A percentile compares a stretch with the other conserved stretches of the same genome.
Evolutionary conservation across 129 eudicot species (phyloP).

Genomic region (Lactuca sativa): DNA sequence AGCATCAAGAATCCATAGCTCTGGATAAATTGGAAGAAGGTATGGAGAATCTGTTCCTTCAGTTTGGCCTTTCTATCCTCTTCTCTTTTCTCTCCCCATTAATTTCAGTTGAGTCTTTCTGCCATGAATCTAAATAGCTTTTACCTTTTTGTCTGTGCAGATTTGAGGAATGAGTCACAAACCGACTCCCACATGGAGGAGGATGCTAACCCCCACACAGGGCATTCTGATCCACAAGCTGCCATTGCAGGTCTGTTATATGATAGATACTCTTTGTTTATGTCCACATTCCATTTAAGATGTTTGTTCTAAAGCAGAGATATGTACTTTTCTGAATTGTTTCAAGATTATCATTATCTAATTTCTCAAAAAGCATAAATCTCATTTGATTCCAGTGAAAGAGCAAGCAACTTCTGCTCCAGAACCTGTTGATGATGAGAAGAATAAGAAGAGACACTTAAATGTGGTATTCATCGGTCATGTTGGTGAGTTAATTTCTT

Average conservation of each 20-base stretch:
- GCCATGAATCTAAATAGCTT: neutral
- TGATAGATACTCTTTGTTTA: slow-evolving; percentile 3
- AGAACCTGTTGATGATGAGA: slow-evolving; percentile 42
- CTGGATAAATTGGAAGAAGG: slow-evolving; percentile 48
- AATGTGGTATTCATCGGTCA: slow-evolving; percentile 90
- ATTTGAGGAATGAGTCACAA: slow-evolving; percentile 34
- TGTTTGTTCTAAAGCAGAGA: neutral
- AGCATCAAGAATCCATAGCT: slow-evolving; percentile 41
- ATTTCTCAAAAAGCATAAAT: neutral
- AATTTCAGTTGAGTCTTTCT: neutral
- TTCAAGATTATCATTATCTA: neutral
- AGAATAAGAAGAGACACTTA: slow-evolving; percentile 63
- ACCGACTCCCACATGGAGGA: slow-evolving; percentile 22
- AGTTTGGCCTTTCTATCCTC: neutral
- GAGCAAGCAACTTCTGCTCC: slow-evolving; percentile 37
- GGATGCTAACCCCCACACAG: slow-evolving; percentile 22
- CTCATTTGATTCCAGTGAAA: slow-evolving; percentile 31
- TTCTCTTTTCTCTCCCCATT: neutral
- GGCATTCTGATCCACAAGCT: slow-evolving; percentile 31
- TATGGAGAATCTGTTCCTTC: slow-evolving; percentile 10
- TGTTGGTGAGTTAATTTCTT: slow-evolving; percentile 51
- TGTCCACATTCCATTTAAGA: neutral
- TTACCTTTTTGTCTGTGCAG: slow-evolving; percentile 24
- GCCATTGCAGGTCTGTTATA: slow-evolving; percentile 32
- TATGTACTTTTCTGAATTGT: neutral